Base-by-base conservation (phyloP, 352 stramenopile species). In the Pythium grandisporangium region DNA sequence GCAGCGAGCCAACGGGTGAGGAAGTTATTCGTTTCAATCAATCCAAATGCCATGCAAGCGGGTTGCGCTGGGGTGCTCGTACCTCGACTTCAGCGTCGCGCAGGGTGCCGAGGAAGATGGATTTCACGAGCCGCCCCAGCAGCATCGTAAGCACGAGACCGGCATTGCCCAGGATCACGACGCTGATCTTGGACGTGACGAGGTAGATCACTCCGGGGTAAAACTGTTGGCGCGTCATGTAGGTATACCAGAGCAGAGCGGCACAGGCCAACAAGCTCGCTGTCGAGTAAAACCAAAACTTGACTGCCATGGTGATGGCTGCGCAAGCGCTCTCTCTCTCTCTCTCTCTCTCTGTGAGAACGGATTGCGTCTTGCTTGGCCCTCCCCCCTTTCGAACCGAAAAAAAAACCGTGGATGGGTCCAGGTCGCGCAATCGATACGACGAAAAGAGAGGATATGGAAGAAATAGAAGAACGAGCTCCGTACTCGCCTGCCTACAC, bases 141-240 rank as follows among this genome's bases (percentile, higher is more conserved):
- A 84, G 58, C 50, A 98, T 96, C 3, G 81, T 86, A 27, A 88
- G 58, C 22, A 96, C 85, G 33, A 98, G 75, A 0, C 86, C 74
- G 12, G 94, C 79, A 73, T 99, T 99, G 33, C 92, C 90, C 21
- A 99, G 71, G 19, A 98, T 63, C 45, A 98, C 58, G 25, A 98
- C 91, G 42, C 93, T 95, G 37, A 97, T 69, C 63, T 99, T 99
- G 56, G 88, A 98, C 4, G 91, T 98, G 32, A 95, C 83, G 12
- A 99, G 70, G 55, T 97, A 99, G 24, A 98, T 88, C 16, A 99
- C 62, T 4, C 93, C 93, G 30, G 96, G 76, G 57, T 99, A 99
- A 76, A 98, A 99, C 58, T 93, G 78, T 70, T 98, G 93, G 12
- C 92, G 70, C 38, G 93, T 98, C 46, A 85, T 63, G 47, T 97